Base-by-base conservation (phyloP, 1,284 basidiomycete genomes). In the Cryptococcus sp. region DNA sequence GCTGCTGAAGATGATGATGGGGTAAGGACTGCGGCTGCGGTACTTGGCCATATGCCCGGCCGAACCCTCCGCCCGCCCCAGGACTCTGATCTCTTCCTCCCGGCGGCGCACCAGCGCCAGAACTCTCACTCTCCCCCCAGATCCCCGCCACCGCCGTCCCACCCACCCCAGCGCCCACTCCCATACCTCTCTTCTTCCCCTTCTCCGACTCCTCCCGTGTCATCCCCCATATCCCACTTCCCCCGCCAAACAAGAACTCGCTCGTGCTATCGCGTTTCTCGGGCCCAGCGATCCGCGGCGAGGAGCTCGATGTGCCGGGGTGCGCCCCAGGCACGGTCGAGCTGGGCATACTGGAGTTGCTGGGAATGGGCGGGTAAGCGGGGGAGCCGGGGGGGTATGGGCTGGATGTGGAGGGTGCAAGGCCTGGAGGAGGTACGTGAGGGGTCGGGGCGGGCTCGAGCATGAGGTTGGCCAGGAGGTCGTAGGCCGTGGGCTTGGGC, bases 171-270 rank as follows among this genome's bases (percentile, higher is more conserved):
- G 21, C 56, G 47, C 7, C 44, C 51, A 37, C 48, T 52, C 23
- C 48, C 47, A 21, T 49, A 13, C 43, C 52, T 33, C 55, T 54
- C 24, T 50, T 53, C 28, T 55, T 47, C 11, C 70, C 68, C 50
- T 66, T 60, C 28, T 64, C 64, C 33, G 62, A 65, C 46, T 69
- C 67, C 43, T 69, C 68, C 6, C 69, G 54, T 15, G 62, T 66
- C 67, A 72, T 69, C 4, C 65, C 62, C 70, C 70, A 72, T 37
- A 72, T 72, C 18, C 49, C 50, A 7, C 52, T 52, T 13, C 40
- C 23, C 15, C 50, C 37, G 18, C 61, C 59, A 50, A 70, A 70
- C 15, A 70, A 53, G n/a, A 70, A 53, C 13, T 43, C 52, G n/a
- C 52, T 44, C n/a, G 38, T 46, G 8, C 42, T 21, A 24, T 37